Evolutionary conservation across 345 rosid genomes (phyloP), one percentile per base, ranked within the genome.

Genomic region (Bruguiera parviflora): DNA sequence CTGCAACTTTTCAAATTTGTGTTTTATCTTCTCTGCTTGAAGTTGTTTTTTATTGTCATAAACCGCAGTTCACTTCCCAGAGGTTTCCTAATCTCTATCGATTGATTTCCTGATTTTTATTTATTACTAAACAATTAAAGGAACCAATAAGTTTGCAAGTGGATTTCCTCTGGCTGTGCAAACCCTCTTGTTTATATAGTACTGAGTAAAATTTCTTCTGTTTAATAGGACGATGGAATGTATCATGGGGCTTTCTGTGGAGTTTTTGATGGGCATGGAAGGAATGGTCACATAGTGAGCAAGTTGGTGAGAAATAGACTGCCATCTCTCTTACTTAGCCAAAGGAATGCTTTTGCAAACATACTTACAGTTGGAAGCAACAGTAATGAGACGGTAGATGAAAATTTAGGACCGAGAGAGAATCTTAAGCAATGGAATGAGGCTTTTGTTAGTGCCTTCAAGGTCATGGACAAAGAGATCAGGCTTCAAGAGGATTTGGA

Each of bases 211-310:
- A 39, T 39, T 39, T 39, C 47, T 39, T 11, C 47, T 10, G 33
- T 35, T 62, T 13, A 4, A 18, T 28, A 85, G 96, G 92, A 88
- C 2, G 90, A 86, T 77, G 96, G 92, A 75, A 69, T 52, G 59
- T 80, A 80, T 67, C 83, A 72, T 46, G 94, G 89, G 71, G 86
- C 71, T 0, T 78, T 89, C 22, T 84, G 88, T 70, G 96, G 85
- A 58, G 96, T 93, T 25, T 91, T 89, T 74, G 98, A 93, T 70
- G 98, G 98, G 20, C 97, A 93, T 77, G 98, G 98, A 79, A 81
- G 78, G 67, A 86, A 76, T 55, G 98, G 98, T 64, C 90, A 89
- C 16, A 20, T 75, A 0, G 85, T 89, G 65, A 89, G 97, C 85
- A 88, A 82, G 75, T 75, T 74, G 43, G 96, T 88, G 29, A 84